Conservation (phyloP, 352 stramenopile species). For the Albugo candida region DNA sequence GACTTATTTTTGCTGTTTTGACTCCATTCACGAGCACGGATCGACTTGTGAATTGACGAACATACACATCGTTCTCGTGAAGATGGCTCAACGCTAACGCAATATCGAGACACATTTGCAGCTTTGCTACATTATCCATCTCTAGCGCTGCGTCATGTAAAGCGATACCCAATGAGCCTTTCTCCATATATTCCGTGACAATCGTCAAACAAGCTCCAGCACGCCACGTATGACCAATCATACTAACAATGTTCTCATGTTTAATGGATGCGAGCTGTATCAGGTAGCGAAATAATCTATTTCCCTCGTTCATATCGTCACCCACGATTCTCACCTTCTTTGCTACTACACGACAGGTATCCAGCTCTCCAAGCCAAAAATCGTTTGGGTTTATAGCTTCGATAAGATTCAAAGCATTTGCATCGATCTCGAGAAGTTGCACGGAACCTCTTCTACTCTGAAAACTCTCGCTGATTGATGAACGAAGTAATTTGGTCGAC, state of each 20-base stretch:
- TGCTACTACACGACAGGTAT: too few species aligned
- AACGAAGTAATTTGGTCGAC: too few species aligned
- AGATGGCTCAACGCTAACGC: conserved; percentile 38
- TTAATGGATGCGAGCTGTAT: conserved; percentile 20
- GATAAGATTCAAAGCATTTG: too few species aligned
- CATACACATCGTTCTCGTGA: conserved; percentile 30
- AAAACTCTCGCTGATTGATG: too few species aligned
- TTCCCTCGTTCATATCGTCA: too few species aligned
- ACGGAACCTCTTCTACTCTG: too few species aligned
- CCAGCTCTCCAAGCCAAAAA: too few species aligned
- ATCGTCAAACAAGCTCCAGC: conserved; percentile 54
- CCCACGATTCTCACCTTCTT: too few species aligned
- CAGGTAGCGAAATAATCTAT: too few species aligned
- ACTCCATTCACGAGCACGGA: conserved; percentile 42
- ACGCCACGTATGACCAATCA: conserved; percentile 48
- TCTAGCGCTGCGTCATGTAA: conserved; percentile 31
- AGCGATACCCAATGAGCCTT: conserved; percentile 36
- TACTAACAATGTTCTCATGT: conserved; percentile 45
- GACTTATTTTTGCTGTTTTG: conserved; percentile 43
- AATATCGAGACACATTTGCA: conserved; percentile 49
- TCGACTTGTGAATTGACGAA: conserved; percentile 25
- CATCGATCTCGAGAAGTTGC: too few species aligned
- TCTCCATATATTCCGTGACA: conserved; percentile 57
- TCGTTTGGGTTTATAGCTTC: too few species aligned
- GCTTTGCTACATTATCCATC: conserved; percentile 27